phyloP scores from a whole-genome alignment of 441 rosid species.

The Capsella rubella region DNA sequence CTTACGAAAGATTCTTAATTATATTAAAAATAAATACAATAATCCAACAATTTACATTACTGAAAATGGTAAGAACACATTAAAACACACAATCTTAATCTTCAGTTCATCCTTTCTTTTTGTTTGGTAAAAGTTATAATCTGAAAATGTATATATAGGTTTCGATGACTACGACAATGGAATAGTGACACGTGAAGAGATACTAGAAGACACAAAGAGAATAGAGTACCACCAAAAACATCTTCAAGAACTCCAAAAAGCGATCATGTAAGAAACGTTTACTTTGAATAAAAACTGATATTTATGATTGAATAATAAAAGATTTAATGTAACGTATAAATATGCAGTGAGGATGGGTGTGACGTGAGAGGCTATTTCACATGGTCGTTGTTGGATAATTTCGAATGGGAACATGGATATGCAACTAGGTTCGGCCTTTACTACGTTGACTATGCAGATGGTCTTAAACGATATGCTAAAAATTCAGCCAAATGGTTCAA shows the following conservation, averaged over 20 bases:
- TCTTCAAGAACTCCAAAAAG: neutral
- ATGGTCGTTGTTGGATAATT: neutral
- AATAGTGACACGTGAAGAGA: neutral
- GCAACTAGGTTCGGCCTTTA: neutral
- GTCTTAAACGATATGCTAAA: neutral
- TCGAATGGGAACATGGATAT: constrained; percentile 5
- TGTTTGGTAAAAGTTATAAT: neutral
- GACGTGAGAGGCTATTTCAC: neutral
- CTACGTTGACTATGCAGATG: neutral
- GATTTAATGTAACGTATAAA: neutral
- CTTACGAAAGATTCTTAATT: neutral
- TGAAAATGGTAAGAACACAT: neutral
- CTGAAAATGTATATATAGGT: neutral
- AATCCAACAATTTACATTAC: neutral
- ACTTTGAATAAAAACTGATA: neutral
- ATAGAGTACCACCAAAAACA: neutral
- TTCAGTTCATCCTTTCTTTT: neutral
- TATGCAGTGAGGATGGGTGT: neutral
- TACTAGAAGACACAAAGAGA: neutral
- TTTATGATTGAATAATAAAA: neutral
- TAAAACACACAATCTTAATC: neutral
- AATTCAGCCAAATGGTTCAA: neutral
- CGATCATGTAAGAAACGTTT: neutral
- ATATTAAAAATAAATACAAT: neutral
- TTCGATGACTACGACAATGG: neutral